Base-by-base conservation (phyloP, 768 basidiomycete species). In the Inosperma sp. region DNA sequence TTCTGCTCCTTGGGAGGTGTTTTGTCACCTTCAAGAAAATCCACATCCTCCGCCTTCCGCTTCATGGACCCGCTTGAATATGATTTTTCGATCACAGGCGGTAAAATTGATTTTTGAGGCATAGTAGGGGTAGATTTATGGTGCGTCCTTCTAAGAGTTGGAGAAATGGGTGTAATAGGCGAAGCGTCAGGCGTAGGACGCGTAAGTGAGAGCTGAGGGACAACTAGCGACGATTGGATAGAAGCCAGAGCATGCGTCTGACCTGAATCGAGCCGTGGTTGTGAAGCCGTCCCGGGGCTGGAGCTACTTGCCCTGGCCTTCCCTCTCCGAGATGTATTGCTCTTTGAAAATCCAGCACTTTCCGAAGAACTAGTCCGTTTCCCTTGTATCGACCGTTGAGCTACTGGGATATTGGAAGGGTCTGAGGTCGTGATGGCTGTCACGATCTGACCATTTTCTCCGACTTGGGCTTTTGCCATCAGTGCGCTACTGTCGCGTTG, bases 21-120 rank as follows among this genome's bases (percentile, higher is more conserved):
- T 31, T 64, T 65, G 33, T 69, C 71, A 13, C 76, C 68, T 53
- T 82, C 83, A n/a, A 81, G 70, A n/a, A n/a, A n/a, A 10, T 63
- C 72, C 35, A 71, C 70, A 56, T 87, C 86, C 36, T 85, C 83
- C 5, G 84, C 85, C 62, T 88, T 88, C 53, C 86, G 72, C 64
- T 88, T 88, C 6, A 83, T 83, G 26, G 68, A 69, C 6, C 65
- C 62, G 43, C 57, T 66, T 7, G 71, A 67, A 31, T 66, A 54
- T 17, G 69, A 67, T 51, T 71, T 69, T 51, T 68, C 65, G 3
- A 68, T 61, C 44, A 55, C 55, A 22, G 68, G 60, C 17, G 70
- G 63, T 39, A 68, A 51, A 4, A 62, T 60, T 14, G 71, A 67
- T 17, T 51, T 48, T 16, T 62, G 53, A 19, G 69, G 62, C 42